phyloP scores from a whole-genome alignment of 345 rosid genomes.

The Odontarrhena argentea region DNA sequence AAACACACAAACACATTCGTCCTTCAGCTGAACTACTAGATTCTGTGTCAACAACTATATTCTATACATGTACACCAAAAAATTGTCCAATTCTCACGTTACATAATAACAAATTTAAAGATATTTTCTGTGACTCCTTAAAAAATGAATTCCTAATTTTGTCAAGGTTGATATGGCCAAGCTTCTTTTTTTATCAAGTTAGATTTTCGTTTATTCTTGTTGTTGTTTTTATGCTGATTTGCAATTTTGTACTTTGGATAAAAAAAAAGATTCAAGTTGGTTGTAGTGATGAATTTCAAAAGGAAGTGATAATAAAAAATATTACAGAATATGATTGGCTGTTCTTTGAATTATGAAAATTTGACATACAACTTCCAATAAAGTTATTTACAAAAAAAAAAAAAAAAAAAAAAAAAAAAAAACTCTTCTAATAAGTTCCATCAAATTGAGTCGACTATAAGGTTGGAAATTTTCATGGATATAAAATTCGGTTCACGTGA shows the following conservation, averaged over 20 bases:
- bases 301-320: not conserved
- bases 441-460: not conserved
- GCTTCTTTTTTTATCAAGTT: not conserved
- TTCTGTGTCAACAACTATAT: conserved; percentile 39
- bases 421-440: too few species aligned
- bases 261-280: conserved; percentile 4
- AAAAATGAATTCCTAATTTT: conserved; percentile 14
- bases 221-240: not conserved
- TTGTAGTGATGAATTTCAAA: not conserved
- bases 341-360: not conserved
- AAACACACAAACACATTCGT: conserved; percentile 4
- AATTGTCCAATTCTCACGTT: conserved; percentile 32
- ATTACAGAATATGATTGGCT: not conserved
- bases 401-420: too few species aligned
- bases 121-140: not conserved
- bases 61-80: conserved; percentile 13
- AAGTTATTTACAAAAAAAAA: too few species aligned
- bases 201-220: conserved; percentile 1
- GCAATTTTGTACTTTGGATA: not conserved
- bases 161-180: conserved; percentile 15
- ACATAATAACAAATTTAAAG: conserved; percentile 22
- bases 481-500: conserved; percentile 35
- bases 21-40: conserved; percentile 32
- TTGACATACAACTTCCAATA: too few species aligned
- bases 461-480: not conserved